Evolutionary conservation across 1,284 basidiomycete genomes (phyloP), one percentile per base, ranked within the genome.

Genomic region (Somion occarium): DNA sequence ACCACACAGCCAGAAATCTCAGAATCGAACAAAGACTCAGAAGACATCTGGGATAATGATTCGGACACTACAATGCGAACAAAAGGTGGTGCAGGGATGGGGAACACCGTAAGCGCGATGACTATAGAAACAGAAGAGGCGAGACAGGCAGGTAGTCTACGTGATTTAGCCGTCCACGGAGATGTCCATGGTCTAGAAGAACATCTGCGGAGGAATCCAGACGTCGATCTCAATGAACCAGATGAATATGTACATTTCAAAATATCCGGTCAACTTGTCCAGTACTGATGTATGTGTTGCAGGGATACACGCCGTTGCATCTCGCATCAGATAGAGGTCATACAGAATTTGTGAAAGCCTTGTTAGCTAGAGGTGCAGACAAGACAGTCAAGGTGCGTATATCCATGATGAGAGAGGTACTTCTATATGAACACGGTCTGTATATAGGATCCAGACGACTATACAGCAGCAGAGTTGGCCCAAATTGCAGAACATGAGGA

Each of bases 221-320:
- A 64, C 1, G 45, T 61, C 5, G 68, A 74, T 41, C 51, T 83
- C 51, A 69, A 84, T 59, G 65, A 66, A 22, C 63, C 63, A 38
- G 83, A 85, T 51, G 76, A 87, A 69, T 88, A 80, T 70, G 91
- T 93, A 65, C 65, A 80, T 30, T 22, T 24, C 53, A 4, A 38
- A 12, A n/a, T 12, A 18, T 30, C 7, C 15, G 30, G 15, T 15
- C 15, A 7, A 7, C 30, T 34, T 34, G 30, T 34, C 15, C 30
- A 7, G 7, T 34, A 7, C 7, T 34, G 30, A 34, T 34, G n/a
- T n/a, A n/a, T n/a, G n/a, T 15, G 23, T 46, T 56, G 2, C 63
- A 94, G 90, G 92, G 89, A 27, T 93, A 90, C 64, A 89, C 92
- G 0, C 77, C 92, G 12, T 66, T 96, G 22, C 93, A 96, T 61